Percentiles rank a stretch among this genome's conserved stretches.
Evolutionary conservation across 1,284 basidiomycete species (phyloP).

Genomic region (Moniliella sp.): DNA sequence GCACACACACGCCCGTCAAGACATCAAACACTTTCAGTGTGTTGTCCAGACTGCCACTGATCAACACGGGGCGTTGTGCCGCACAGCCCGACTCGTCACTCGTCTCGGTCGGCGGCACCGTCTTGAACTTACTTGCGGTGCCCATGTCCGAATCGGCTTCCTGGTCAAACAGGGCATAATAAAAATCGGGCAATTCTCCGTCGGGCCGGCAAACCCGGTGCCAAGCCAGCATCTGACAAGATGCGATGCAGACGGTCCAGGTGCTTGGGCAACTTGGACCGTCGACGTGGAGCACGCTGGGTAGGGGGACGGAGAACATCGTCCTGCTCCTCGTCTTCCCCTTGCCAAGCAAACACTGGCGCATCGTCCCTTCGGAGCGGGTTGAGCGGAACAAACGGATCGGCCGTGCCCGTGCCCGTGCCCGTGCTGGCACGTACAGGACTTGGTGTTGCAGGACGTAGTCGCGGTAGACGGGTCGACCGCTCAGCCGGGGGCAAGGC

Average conservation of each 20-base stretch:
- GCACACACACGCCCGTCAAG: slow-evolving; percentile 53
- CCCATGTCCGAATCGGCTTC: background rate
- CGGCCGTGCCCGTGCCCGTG: background rate
- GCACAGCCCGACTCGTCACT: slow-evolving; percentile 1
- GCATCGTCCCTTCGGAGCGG: slow-evolving; percentile 15
- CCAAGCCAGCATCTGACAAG: slow-evolving; percentile 1
- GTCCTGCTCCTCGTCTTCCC: slow-evolving; percentile 26
- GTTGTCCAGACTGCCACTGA: slow-evolving; percentile 80
- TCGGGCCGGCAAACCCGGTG: background rate
- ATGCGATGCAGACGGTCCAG: too few species aligned
- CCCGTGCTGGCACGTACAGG: background rate
- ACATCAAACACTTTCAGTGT: slow-evolving; percentile 93
- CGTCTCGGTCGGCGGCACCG: background rate
- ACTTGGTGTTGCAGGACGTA: background rate
- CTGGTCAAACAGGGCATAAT: background rate
- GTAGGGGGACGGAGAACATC: too few species aligned
- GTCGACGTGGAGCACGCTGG: too few species aligned
- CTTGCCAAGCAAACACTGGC: slow-evolving; percentile 15
- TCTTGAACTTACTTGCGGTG: background rate
- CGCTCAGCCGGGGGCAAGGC: too few species aligned
- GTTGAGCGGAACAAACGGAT: background rate
- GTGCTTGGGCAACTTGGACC: too few species aligned
- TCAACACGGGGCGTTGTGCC: slow-evolving; percentile 45
- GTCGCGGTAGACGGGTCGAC: too few species aligned
- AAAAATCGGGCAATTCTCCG: too few species aligned